Evolutionary conservation across 2,329 filamentous ascomycete genomes (phyloP).

Genomic region (Epichloe sibirici): DNA sequence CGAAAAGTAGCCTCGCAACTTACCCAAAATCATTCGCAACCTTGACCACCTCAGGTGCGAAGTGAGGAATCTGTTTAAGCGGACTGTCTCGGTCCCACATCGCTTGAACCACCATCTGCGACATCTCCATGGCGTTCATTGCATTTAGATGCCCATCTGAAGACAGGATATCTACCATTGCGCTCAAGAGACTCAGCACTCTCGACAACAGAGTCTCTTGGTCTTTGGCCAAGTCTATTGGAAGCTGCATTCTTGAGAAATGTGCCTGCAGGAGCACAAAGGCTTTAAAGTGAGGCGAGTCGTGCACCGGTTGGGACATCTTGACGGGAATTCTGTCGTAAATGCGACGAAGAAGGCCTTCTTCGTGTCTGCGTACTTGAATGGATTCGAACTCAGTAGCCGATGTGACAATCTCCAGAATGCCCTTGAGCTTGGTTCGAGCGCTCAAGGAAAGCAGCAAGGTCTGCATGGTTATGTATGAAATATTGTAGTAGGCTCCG

Average conservation of each 20-base stretch:
- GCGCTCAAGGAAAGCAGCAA: constrained; percentile 82
- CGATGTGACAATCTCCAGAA: constrained; percentile 92
- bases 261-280: constrained; percentile 96
- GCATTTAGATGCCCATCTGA: constrained; percentile 94
- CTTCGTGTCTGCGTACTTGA: constrained; percentile 87
- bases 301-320: constrained; percentile 74
- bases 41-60: constrained; percentile 71
- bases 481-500: constrained; percentile 97
- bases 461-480: constrained; percentile 98
- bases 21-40: constrained; percentile 69
- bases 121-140: constrained; percentile 98
- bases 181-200: constrained; percentile 76
- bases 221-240: constrained; percentile 90
- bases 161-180: constrained; percentile 87
- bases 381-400: constrained; percentile 94
- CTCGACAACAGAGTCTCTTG: constrained; percentile 81
- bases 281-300: constrained; percentile 96
- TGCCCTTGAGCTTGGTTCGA: constrained; percentile 89
- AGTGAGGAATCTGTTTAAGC: constrained; percentile 95
- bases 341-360: constrained; percentile 74
- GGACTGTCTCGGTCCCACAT: constrained; percentile 99
- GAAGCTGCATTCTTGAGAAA: constrained; percentile 93
- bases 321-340: constrained; percentile 94
- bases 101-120: constrained; percentile 95
- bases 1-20: constrained; percentile 14